Conservation (phyloP, 345 rosid genomes). For the Eucalyptus erythrocorys region DNA sequence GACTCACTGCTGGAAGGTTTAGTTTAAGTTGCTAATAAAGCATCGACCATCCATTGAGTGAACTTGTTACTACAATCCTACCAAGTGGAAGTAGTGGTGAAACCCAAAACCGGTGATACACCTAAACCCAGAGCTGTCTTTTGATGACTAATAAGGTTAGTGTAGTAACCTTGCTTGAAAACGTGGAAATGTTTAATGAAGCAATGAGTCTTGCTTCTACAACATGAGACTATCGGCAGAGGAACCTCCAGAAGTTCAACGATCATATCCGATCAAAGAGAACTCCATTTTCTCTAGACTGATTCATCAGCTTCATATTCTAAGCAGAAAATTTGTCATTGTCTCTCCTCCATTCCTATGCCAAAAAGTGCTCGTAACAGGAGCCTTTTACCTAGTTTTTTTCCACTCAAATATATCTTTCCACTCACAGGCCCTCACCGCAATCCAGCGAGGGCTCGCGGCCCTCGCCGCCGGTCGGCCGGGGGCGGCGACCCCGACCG, state of each 20-base stretch:
- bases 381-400: background rate
- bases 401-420: background rate
- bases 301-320: background rate
- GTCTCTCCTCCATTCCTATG: background rate
- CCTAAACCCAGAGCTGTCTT: background rate
- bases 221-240: background rate
- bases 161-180: background rate
- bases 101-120: background rate
- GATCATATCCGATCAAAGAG: background rate
- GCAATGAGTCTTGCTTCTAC: background rate
- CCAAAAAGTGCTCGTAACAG: background rate
- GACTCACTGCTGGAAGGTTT: background rate
- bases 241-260: background rate
- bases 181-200: background rate
- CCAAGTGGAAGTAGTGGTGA: background rate
- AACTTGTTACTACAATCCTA: background rate
- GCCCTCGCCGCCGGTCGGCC: too few relatives aligned
- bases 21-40: background rate
- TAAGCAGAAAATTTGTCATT: background rate
- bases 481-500: too few relatives aligned
- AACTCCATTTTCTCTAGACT: background rate
- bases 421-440: too few relatives aligned
- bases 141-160: background rate
- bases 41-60: background rate
- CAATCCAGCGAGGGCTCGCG: too few relatives aligned